Evolutionary conservation across 202 grass and related monocot species (phyloP).

Genomic region (Panicum virgatum): DNA sequence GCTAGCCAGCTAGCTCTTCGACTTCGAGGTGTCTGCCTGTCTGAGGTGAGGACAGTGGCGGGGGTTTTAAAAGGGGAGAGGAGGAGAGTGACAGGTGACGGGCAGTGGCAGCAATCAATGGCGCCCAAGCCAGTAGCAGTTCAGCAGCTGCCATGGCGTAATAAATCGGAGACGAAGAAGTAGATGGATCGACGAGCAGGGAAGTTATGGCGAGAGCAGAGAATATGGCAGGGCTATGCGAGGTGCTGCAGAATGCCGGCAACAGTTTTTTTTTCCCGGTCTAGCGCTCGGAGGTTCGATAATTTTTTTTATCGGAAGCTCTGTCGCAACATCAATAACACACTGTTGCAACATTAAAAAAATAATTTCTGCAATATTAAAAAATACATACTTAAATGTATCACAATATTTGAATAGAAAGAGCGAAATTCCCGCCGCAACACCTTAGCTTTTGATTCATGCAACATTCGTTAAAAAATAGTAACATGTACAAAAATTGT

Average conservation of each 20-base stretch:
- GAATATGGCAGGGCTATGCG: background rate
- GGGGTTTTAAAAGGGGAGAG: conserved; percentile 13
- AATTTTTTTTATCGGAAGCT: no score
- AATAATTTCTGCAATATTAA: no score
- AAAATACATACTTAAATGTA: no score
- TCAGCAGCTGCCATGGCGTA: conserved; percentile 16
- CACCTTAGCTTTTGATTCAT: no score
- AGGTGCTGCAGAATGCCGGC: background rate
- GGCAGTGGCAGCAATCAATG: conserved; percentile 9
- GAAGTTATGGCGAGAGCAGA: conserved; percentile 18
- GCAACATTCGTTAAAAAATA: no score
- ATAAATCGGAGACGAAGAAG: conserved; percentile 23
- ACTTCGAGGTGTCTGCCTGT: background rate
- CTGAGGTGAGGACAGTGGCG: background rate
- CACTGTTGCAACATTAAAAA: no score
- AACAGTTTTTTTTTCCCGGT: no score
- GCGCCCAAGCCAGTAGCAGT: background rate
- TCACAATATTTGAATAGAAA: no score
- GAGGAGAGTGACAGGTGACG: conserved; percentile 6
- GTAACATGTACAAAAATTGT: no score
- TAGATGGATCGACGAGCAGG: background rate
- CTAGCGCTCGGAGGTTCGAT: no score
- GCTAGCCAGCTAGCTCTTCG: background rate
- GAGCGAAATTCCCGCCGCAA: no score
- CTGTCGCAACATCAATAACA: no score